Evolutionary conservation across 2,329 filamentous ascomycete species (phyloP).

Genomic region (Nothophaeocryptopus gaeumannii): DNA sequence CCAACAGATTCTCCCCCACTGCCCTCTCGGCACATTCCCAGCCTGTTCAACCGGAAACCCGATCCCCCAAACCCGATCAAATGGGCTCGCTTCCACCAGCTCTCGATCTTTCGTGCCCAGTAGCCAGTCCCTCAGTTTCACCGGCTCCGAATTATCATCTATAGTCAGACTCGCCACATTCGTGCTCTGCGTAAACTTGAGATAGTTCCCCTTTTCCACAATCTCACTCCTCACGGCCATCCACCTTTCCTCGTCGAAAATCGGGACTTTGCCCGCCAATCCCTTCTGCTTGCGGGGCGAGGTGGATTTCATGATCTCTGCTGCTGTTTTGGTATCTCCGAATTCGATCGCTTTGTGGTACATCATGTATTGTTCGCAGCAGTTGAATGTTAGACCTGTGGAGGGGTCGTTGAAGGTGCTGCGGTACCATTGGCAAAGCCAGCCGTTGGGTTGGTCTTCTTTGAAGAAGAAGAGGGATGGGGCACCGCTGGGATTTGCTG

Average conservation of each 20-base stretch:
- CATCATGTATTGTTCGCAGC: slow-evolving; percentile 25
- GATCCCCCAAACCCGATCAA: slow-evolving; percentile 22
- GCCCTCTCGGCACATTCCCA: neutral
- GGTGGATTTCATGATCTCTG: slow-evolving; percentile 2
- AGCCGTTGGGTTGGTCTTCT: slow-evolving; percentile 14
- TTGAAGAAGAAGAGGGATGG: slow-evolving; percentile 16
- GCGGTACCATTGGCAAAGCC: slow-evolving; percentile 22
- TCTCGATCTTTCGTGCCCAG: slow-evolving; percentile 16
- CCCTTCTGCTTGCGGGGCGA: slow-evolving; percentile 12
- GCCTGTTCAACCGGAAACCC: slow-evolving; percentile 12
- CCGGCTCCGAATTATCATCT: slow-evolving; percentile 3
- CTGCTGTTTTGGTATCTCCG: slow-evolving; percentile 8
- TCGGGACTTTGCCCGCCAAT: slow-evolving; percentile 7
- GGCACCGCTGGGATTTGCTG: no score
- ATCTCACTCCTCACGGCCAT: neutral
- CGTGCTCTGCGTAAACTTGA: slow-evolving; percentile 18
- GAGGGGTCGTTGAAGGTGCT: slow-evolving; percentile 14
- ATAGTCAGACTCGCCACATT: slow-evolving; percentile 5
- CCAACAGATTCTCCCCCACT: slow-evolving; percentile 16
- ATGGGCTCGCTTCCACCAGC: slow-evolving; percentile 17
- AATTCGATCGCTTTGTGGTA: slow-evolving; percentile 20
- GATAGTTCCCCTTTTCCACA: slow-evolving; percentile 14
- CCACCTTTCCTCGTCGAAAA: slow-evolving; percentile 13
- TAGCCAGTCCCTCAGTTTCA: slow-evolving; percentile 7
- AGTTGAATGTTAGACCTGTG: slow-evolving; percentile 10